phyloP scores from a whole-genome alignment of 176 grass and related monocot genomes.

The Oryza longistaminata region DNA sequence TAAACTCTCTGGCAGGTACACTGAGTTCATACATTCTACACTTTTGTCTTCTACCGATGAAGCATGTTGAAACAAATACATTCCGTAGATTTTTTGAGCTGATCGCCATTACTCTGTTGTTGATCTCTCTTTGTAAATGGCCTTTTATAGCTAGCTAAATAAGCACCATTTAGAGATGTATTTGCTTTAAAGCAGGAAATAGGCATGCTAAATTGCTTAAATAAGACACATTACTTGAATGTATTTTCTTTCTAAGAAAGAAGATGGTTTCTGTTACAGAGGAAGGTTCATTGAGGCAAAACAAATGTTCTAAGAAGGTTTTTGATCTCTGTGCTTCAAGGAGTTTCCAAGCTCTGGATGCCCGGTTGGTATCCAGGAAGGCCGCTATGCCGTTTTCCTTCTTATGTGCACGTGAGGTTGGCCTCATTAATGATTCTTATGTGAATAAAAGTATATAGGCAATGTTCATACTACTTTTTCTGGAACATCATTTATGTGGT shows the following conservation, averaged over 20 bases:
- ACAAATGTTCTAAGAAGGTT: constrained; percentile 70
- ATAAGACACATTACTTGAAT: background rate
- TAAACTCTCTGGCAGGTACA: background rate
- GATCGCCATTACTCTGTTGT: too few relatives aligned
- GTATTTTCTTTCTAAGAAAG: constrained; percentile 24
- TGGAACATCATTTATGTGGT: constrained; percentile 26
- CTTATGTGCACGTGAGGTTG: constrained; percentile 71
- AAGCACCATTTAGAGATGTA: background rate
- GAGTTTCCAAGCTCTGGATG: constrained; percentile 78
- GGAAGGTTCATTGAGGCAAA: constrained; percentile 85
- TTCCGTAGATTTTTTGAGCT: too few relatives aligned
- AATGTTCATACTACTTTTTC: constrained; percentile 18
- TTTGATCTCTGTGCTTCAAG: constrained; percentile 59
- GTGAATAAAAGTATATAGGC: background rate
- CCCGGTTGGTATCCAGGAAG: constrained; percentile 76
- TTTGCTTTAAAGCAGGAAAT: background rate
- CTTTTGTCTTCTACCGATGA: background rate
- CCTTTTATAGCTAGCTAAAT: background rate
- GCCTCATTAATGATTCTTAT: constrained; percentile 35
- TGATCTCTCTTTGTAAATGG: background rate
- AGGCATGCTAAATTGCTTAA: background rate
- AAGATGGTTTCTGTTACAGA: constrained; percentile 37
- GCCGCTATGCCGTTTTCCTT: constrained; percentile 72
- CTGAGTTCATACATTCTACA: background rate
- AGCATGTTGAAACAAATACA: background rate